Evolutionary conservation across 2,329 filamentous ascomycete species (phyloP).

Genomic region (Arthroderma uncinatum): DNA sequence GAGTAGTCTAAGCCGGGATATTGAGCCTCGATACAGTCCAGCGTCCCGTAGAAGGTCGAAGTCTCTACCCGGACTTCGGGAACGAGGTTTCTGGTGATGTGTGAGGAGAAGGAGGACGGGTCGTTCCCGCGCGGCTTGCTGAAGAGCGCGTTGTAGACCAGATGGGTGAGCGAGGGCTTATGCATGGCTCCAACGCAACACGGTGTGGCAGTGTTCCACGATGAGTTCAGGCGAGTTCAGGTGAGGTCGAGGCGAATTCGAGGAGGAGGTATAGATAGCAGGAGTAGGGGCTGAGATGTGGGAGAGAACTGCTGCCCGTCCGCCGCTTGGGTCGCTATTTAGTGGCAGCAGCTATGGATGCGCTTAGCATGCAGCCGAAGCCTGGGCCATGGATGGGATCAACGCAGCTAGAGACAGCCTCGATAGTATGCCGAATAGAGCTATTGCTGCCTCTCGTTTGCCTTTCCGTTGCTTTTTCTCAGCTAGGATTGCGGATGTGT

Average conservation of each 20-base stretch:
- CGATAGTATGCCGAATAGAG: not conserved
- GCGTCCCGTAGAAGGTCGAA: constrained; percentile 51
- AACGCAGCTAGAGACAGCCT: not conserved
- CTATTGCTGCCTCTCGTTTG: no score
- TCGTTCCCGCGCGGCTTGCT: constrained; percentile 47
- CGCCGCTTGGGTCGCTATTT: not conserved
- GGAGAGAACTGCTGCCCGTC: no score
- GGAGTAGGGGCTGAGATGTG: no score
- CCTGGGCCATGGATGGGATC: no score
- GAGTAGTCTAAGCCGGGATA: constrained; percentile 57
- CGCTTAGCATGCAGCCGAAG: not conserved
- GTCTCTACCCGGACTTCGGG: constrained; percentile 56
- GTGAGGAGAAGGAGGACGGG: constrained; percentile 47
- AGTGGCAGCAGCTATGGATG: not conserved
- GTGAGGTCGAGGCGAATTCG: not conserved
- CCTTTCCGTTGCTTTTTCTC: no score
- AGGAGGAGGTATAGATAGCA: not conserved
- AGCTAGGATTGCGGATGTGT: no score
- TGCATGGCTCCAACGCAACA: constrained; percentile 39
- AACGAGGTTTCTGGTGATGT: constrained; percentile 51
- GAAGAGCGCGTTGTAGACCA: constrained; percentile 49
- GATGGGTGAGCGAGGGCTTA: constrained; percentile 47
- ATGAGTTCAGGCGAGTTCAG: no score
- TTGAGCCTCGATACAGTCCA: constrained; percentile 54
- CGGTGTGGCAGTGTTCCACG: not conserved